A percentile compares a stretch with the other conserved stretches of the same genome.
Evolutionary conservation across 2,329 filamentous ascomycete species (phyloP).

Genomic region (Coniochaeta sp.): DNA sequence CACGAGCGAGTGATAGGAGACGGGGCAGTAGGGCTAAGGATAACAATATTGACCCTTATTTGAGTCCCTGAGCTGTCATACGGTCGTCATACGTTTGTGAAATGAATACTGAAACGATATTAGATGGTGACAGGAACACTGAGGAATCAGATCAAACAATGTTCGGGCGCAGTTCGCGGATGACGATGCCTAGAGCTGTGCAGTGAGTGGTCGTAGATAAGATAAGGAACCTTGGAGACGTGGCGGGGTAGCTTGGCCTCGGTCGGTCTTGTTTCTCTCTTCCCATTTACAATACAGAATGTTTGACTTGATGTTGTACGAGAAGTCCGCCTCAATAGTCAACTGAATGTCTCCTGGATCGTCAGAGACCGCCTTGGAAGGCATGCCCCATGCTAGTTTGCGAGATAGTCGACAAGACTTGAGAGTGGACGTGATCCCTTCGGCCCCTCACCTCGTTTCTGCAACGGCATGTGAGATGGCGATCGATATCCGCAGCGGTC

Average conservation of each 20-base stretch:
- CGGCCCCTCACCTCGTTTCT: no score
- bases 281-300: no score
- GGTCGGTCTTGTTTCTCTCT: no score
- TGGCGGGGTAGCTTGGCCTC: not conserved
- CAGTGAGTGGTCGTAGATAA: not conserved
- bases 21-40: not conserved
- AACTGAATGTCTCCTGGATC: no score
- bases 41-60: not conserved
- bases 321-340: no score
- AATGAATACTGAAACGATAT: not conserved
- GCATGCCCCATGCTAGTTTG: no score
- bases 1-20: not conserved
- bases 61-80: not conserved
- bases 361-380: no score
- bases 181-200: not conserved
- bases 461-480: no score
- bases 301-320: no score
- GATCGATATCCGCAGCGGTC: no score
- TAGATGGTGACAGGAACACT: not conserved
- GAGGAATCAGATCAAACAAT: not conserved
- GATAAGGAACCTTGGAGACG: not conserved
- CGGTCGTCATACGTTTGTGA: not conserved
- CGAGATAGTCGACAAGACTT: no score
- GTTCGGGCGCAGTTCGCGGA: not conserved
- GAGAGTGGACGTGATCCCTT: no score